Percentiles rank a stretch among this genome's conserved stretches.
Evolutionary conservation across 1,139 yeast species (phyloP).

Genomic region (Yamadazyma triangularis): DNA sequence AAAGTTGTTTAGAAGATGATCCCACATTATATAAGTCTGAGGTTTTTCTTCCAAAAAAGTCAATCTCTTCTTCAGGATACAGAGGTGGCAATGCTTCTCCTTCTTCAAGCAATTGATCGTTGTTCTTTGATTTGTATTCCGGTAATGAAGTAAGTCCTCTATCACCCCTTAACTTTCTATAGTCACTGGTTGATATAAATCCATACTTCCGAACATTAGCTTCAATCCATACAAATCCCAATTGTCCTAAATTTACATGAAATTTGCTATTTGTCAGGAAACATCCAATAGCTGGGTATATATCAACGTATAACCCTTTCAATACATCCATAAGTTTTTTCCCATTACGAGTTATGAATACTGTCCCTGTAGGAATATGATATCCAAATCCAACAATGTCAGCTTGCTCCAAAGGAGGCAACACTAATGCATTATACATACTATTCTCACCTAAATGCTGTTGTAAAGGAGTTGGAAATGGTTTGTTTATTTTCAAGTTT

Average conservation of each 20-base stretch:
- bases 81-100: slow-evolving; percentile 74
- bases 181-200: slow-evolving; percentile 63
- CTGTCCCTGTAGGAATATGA: slow-evolving; percentile 71
- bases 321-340: slow-evolving; percentile 80
- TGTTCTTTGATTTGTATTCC: slow-evolving; percentile 18
- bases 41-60: slow-evolving; percentile 53
- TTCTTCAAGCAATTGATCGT: slow-evolving; percentile 55
- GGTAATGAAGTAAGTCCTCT: slow-evolving; percentile 44
- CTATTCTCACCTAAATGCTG: slow-evolving; percentile 47
- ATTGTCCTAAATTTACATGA: slow-evolving; percentile 83
- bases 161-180: slow-evolving; percentile 37
- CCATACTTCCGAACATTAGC: slow-evolving; percentile 95
- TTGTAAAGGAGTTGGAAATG: slow-evolving; percentile 50
- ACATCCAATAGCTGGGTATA: slow-evolving; percentile 90
- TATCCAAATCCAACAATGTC: slow-evolving; percentile 94
- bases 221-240: slow-evolving; percentile 91
- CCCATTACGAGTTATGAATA: slow-evolving; percentile 90
- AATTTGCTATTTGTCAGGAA: slow-evolving; percentile 66
- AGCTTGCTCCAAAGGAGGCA: slow-evolving; percentile 76
- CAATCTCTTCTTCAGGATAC: slow-evolving; percentile 60
- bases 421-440: slow-evolving; percentile 54
- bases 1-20: slow-evolving; percentile 18
- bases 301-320: slow-evolving; percentile 70
- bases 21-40: slow-evolving; percentile 16
- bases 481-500: slow-evolving; percentile 73